Percentiles rank a stretch among this genome's conserved stretches.
These are phyloP conservation scores for Larix kaempferi DNA, from an alignment of 75 land plant genomes.

Conservation along the genomic window DNA sequence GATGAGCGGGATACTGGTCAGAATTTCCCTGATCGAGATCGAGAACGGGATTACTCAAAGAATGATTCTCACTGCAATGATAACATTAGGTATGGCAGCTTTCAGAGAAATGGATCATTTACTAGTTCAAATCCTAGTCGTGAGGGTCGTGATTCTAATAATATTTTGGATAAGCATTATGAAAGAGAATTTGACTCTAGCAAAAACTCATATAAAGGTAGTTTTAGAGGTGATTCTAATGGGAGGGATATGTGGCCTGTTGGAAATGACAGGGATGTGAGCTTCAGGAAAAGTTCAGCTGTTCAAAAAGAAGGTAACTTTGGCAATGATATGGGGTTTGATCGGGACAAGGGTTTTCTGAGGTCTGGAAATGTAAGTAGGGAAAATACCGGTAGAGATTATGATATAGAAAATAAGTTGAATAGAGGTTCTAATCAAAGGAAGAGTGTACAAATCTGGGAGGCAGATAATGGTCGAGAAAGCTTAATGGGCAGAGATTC, in stretches of 20 bases:
- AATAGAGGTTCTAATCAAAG: conserved; percentile 18
- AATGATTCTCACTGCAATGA: background rate
- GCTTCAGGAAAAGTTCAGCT: conserved; percentile 35
- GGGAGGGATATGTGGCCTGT: conserved; percentile 32
- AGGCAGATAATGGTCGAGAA: conserved; percentile 13
- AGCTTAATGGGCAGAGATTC: conserved; percentile 9
- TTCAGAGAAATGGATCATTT: conserved; percentile 12
- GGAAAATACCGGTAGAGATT: conserved; percentile 18
- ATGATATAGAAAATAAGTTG: conserved; percentile 7
- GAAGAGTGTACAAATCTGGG: conserved; percentile 18
- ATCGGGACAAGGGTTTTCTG: conserved; percentile 13
- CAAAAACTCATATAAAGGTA: conserved; percentile 24
- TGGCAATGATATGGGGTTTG: conserved; percentile 26
- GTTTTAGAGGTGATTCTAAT: conserved; percentile 21
- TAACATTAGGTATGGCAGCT: background rate
- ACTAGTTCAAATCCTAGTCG: background rate
- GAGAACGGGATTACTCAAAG: conserved; percentile 14
- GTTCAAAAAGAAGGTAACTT: conserved; percentile 31
- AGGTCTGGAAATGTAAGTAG: conserved; percentile 27
- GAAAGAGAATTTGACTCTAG: conserved; percentile 38
- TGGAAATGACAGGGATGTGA: conserved; percentile 38
- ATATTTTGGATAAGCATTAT: conserved; percentile 21
- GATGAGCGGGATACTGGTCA: conserved; percentile 90
- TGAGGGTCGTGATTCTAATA: conserved; percentile 8
- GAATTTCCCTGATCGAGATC: conserved; percentile 41